These are phyloP conservation scores for Apiospora phragmitis DNA, from an alignment of 2,329 filamentous ascomycete species.

Conservation along the genomic window DNA sequence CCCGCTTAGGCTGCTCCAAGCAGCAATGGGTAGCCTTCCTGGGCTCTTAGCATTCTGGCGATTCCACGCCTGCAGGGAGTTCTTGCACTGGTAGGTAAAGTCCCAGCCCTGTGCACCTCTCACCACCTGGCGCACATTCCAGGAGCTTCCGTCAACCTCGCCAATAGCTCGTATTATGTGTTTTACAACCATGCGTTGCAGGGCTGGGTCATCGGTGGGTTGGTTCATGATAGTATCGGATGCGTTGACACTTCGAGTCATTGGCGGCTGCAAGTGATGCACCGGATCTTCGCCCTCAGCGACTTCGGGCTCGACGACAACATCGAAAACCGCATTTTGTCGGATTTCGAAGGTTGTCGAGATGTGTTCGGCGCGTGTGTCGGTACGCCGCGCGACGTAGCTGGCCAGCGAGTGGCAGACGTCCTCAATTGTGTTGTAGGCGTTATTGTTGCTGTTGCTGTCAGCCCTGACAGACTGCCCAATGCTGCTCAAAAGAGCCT, in stretches of 20 bases:
- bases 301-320: slow-evolving; percentile 40
- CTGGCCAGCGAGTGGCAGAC: slow-evolving; percentile 46
- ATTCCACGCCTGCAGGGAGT: slow-evolving; percentile 53
- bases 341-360: slow-evolving; percentile 48
- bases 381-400: slow-evolving; percentile 43
- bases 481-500: slow-evolving; percentile 26
- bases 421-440: slow-evolving; percentile 44
- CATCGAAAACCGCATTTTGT: slow-evolving; percentile 42
- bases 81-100: slow-evolving; percentile 54
- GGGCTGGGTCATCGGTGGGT: slow-evolving; percentile 45
- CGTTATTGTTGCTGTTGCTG: slow-evolving; percentile 23
- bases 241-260: slow-evolving; percentile 41
- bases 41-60: slow-evolving; percentile 45
- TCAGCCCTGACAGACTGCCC: slow-evolving; percentile 18
- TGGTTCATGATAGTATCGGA: slow-evolving; percentile 51
- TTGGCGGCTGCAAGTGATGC: slow-evolving; percentile 27
- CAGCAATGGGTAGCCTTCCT: slow-evolving; percentile 43
- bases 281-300: slow-evolving; percentile 31
- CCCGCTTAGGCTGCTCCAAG: slow-evolving; percentile 48
- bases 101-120: slow-evolving; percentile 51
- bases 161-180: slow-evolving; percentile 47
- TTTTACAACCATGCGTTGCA: slow-evolving; percentile 51
- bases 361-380: slow-evolving; percentile 51
- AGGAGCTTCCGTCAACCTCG: slow-evolving; percentile 48
- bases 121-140: slow-evolving; percentile 47